Evolutionary conservation across 2,329 filamentous ascomycete species (phyloP).

Genomic region (Cryphonectria radicalis): DNA sequence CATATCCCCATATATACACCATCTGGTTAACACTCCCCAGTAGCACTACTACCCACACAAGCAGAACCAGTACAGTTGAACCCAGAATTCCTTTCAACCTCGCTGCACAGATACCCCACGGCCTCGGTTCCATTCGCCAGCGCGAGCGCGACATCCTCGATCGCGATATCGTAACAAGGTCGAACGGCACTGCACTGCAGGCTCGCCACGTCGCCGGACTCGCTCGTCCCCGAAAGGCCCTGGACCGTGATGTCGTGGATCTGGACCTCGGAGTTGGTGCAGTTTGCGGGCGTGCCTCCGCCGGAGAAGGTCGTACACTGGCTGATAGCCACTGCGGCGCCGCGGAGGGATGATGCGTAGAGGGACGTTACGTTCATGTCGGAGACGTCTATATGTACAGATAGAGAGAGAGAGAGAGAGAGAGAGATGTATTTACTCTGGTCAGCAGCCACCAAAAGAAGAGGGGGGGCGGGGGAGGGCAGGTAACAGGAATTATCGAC

Average conservation of each 20-base stretch:
- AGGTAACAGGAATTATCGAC: neutral
- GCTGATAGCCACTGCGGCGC: conserved; percentile 32
- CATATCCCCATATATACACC: neutral
- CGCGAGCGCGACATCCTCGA: conserved; percentile 17
- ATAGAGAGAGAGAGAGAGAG: no score
- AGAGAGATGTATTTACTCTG: neutral
- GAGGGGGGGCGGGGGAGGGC: neutral
- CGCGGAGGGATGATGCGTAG: conserved; percentile 27
- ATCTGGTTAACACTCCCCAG: conserved; percentile 9
- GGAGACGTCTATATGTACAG: conserved; percentile 8
- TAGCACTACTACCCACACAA: conserved; percentile 13
- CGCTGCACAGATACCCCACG: conserved; percentile 19
- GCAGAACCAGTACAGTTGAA: conserved; percentile 25
- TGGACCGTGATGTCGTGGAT: conserved; percentile 31
- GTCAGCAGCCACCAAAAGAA: no score
- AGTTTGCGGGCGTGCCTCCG: conserved; percentile 32
- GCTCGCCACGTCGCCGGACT: conserved; percentile 22
- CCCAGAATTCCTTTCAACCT: conserved; percentile 15
- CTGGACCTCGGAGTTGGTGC: conserved; percentile 33
- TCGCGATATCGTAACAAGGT: conserved; percentile 23
- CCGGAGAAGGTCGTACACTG: conserved; percentile 36
- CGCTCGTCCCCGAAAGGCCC: conserved; percentile 17
- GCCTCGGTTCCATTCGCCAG: conserved; percentile 15
- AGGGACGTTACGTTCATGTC: conserved; percentile 25
- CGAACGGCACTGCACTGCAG: conserved; percentile 27